Percentiles rank a stretch among this genome's conserved stretches.
These are phyloP conservation scores for Fusarium chuoi DNA, from an alignment of 2,329 filamentous ascomycete species.

Conservation along the genomic window DNA sequence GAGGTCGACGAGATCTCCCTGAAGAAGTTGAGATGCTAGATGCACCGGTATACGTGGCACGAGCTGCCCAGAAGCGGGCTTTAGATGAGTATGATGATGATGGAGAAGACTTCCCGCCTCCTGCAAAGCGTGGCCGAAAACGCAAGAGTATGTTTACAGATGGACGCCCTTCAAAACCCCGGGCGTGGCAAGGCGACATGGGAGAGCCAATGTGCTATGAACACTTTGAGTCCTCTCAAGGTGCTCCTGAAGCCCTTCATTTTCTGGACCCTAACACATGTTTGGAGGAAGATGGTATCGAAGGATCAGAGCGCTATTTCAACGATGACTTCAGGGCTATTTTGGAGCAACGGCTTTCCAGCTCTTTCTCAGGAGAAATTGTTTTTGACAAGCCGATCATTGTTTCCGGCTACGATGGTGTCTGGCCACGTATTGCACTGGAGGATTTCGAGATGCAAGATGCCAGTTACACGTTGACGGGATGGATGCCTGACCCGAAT, in stretches of 20 bases:
- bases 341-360: slow-evolving; percentile 12
- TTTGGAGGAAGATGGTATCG: slow-evolving; percentile 46
- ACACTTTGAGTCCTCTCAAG: slow-evolving; percentile 28
- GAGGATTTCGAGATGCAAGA: slow-evolving; percentile 51
- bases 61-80: slow-evolving; percentile 49
- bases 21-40: slow-evolving; percentile 60
- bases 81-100: slow-evolving; percentile 40
- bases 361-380: slow-evolving; percentile 1
- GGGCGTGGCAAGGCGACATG: slow-evolving; percentile 13
- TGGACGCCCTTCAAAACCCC: slow-evolving; percentile 9
- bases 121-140: slow-evolving; percentile 39
- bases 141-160: slow-evolving; percentile 22
- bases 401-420: slow-evolving; percentile 41
- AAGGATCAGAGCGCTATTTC: slow-evolving; percentile 7
- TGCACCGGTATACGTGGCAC: slow-evolving; percentile 61
- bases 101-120: slow-evolving; percentile 22
- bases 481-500: slow-evolving; percentile 55
- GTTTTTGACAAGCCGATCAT: slow-evolving; percentile 37
- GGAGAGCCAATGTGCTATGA: slow-evolving; percentile 30
- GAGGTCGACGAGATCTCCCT: slow-evolving; percentile 52
- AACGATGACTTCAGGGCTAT: slow-evolving; percentile 1
- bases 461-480: slow-evolving; percentile 55
- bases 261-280: slow-evolving; percentile 57
- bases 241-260: slow-evolving; percentile 40
- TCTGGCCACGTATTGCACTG: slow-evolving; percentile 47